These are phyloP conservation scores for Wickerhamiella azyma DNA, from an alignment of 805 yeast genomes.

Conservation along the genomic window DNA sequence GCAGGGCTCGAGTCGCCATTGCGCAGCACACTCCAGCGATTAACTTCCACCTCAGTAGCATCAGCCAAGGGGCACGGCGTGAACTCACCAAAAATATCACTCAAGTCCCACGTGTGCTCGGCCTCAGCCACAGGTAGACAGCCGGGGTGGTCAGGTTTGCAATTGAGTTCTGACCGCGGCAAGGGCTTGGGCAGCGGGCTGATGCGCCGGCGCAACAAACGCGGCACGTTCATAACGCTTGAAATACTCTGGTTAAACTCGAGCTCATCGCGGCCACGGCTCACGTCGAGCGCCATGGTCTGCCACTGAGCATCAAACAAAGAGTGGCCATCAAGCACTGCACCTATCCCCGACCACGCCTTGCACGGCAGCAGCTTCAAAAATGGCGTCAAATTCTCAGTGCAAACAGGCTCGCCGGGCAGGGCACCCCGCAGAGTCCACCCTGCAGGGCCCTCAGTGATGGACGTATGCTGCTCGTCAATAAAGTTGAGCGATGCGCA, in stretches of 20 bases:
- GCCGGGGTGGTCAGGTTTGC: conserved; percentile 56
- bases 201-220: conserved; percentile 44
- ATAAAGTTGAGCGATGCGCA: conserved; percentile 91
- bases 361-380: conserved; percentile 80
- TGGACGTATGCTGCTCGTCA: conserved; percentile 64
- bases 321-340: conserved; percentile 78
- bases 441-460: conserved; percentile 31
- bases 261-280: conserved; percentile 40
- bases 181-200: conserved; percentile 73
- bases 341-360: conserved; percentile 78
- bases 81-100: conserved; percentile 54
- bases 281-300: conserved; percentile 74
- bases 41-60: not conserved
- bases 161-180: conserved; percentile 52
- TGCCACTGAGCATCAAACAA: conserved; percentile 86
- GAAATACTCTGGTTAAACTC: conserved; percentile 43
- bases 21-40: conserved; percentile 17
- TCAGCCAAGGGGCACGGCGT: conserved; percentile 43
- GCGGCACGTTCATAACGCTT: conserved; percentile 56
- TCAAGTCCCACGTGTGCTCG: conserved; percentile 34
- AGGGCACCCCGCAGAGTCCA: conserved; percentile 58
- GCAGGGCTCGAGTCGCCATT: not conserved
- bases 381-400: conserved; percentile 92
- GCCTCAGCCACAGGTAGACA: conserved; percentile 50
- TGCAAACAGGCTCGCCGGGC: conserved; percentile 91